Evolutionary conservation across 2,329 filamentous ascomycete genomes (phyloP).

Genomic region (Coniochaeta pulveracea): DNA sequence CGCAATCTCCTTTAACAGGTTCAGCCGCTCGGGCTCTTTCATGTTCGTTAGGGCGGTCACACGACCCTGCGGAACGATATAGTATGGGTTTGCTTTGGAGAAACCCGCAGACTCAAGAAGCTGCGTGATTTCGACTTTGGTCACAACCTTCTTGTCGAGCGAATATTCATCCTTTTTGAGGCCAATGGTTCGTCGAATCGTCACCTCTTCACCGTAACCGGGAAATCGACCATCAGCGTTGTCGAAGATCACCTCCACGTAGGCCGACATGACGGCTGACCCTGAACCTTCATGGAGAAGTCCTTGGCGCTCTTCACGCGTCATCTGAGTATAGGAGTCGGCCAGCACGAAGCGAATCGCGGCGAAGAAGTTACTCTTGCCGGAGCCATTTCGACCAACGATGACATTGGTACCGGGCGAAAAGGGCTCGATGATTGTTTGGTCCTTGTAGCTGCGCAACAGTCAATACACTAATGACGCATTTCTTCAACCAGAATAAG

Average conservation of each 20-base stretch:
- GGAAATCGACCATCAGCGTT: slow-evolving; percentile 94
- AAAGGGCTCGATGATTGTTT: slow-evolving; percentile 97
- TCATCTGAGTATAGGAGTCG: slow-evolving; percentile 94
- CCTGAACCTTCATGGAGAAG: slow-evolving; percentile 97
- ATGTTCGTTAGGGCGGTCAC: slow-evolving; percentile 96
- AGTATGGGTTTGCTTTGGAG: slow-evolving; percentile 95
- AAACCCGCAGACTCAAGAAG: slow-evolving; percentile 93
- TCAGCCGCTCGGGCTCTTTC: slow-evolving; percentile 88
- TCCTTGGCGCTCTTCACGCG: slow-evolving; percentile 87
- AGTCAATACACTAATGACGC: no score
- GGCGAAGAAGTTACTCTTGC: slow-evolving; percentile 99
- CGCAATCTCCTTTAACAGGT: slow-evolving; percentile 91
- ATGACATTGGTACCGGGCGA: slow-evolving; percentile 97
- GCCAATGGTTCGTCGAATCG: slow-evolving; percentile 87
- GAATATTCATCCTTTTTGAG: slow-evolving; percentile 98
- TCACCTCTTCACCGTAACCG: slow-evolving; percentile 81
- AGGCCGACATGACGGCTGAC: slow-evolving; percentile 97
- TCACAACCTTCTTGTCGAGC: slow-evolving; percentile 91
- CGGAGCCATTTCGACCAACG: slow-evolving; percentile 96
- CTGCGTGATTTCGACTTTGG: slow-evolving; percentile 89
- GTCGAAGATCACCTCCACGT: slow-evolving; percentile 98
- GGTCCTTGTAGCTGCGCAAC: slow-evolving; percentile 82
- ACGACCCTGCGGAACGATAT: slow-evolving; percentile 95
- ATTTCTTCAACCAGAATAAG: slow-evolving; percentile 2
- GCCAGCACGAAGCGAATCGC: slow-evolving; percentile 97